phyloP scores from a whole-genome alignment of 129 eudicot genomes.

The Ambrosia artemisiifolia region DNA sequence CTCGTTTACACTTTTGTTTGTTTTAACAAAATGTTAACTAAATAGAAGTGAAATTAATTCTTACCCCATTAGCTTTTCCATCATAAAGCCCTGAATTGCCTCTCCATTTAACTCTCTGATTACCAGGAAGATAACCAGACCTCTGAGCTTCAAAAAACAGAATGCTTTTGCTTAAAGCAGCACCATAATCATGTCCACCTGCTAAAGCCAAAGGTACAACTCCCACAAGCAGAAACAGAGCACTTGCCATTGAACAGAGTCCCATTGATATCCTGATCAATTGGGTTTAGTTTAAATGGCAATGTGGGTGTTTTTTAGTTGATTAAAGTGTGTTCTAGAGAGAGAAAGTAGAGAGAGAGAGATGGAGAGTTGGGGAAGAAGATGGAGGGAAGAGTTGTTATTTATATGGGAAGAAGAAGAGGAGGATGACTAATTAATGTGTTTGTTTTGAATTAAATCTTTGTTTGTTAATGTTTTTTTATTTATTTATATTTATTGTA shows the following conservation, averaged over 20 bases:
- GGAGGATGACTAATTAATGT: slow-evolving; percentile 18
- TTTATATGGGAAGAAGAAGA: slow-evolving; percentile 27
- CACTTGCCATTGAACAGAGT: neutral
- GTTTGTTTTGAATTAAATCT: neutral
- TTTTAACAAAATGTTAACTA: neutral
- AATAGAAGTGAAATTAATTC: neutral
- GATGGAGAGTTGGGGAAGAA: slow-evolving; percentile 28
- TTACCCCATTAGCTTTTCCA: slow-evolving; percentile 45
- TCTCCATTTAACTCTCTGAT: slow-evolving; percentile 71
- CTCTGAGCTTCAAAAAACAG: slow-evolving; percentile 76
- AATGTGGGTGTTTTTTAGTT: slow-evolving; percentile 1
- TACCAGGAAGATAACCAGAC: slow-evolving; percentile 67
- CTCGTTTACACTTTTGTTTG: too few relatives aligned
- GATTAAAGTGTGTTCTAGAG: slow-evolving; percentile 1
- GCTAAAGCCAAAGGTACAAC: slow-evolving; percentile 32
- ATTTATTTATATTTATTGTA: neutral
- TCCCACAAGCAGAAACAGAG: slow-evolving; percentile 33
- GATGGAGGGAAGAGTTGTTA: slow-evolving; percentile 23
- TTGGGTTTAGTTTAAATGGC: neutral
- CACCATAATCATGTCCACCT: slow-evolving; percentile 44
- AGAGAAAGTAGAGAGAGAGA: neutral
- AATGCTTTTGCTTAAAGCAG: slow-evolving; percentile 59
- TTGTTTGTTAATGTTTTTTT: neutral
- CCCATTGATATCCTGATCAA: slow-evolving; percentile 7
- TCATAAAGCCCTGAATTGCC: slow-evolving; percentile 70